Percentiles rank a stretch among this genome's conserved stretches.
Evolutionary conservation across 495 filamentous ascomycete species (phyloP).

Genomic region (Penicillium maclennaniae): DNA sequence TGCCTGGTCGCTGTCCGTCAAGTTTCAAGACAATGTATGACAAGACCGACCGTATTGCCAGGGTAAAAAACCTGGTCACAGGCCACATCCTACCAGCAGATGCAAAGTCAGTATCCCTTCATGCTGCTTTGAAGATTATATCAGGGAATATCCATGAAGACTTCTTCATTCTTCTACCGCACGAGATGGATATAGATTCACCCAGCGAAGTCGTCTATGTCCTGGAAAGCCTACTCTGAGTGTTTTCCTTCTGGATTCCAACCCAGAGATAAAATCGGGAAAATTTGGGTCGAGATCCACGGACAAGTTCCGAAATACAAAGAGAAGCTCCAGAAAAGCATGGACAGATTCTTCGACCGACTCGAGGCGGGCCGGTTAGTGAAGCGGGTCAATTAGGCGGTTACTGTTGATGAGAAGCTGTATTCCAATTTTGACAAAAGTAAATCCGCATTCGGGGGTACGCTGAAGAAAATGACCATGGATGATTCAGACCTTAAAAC

Average conservation of each 20-base stretch:
- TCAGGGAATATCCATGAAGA: conserved; percentile 47
- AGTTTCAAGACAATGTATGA: conserved; percentile 45
- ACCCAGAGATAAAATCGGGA: conserved; percentile 58
- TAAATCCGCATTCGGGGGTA: conserved; percentile 1
- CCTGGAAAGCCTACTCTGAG: conserved; percentile 63
- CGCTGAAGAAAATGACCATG: not conserved
- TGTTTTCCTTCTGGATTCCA: conserved; percentile 75
- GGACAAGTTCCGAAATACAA: conserved; percentile 63
- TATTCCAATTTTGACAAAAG: conserved; percentile 36
- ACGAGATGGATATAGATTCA: not conserved
- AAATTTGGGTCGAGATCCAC: conserved; percentile 64
- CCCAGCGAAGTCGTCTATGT: conserved; percentile 38
- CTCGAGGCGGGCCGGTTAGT: conserved; percentile 40
- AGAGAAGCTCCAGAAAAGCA: conserved; percentile 66
- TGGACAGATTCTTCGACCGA: conserved; percentile 69
- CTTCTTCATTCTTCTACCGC: conserved; percentile 66
- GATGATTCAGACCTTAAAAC: conserved; percentile 46
- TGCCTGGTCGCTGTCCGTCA: conserved; percentile 60
- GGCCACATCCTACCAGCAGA: not conserved
- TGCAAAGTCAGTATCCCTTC: not conserved
- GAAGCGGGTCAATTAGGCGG: conserved; percentile 55
- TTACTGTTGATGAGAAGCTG: conserved; percentile 41
- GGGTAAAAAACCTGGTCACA: not conserved
- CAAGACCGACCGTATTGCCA: not conserved
- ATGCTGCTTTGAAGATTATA: conserved; percentile 1